Percentiles rank a stretch among this genome's conserved stretches.
phyloP scores from a whole-genome alignment of 371 early-diverging fungal species.

The Apophysomyces trapeziformis region DNA sequence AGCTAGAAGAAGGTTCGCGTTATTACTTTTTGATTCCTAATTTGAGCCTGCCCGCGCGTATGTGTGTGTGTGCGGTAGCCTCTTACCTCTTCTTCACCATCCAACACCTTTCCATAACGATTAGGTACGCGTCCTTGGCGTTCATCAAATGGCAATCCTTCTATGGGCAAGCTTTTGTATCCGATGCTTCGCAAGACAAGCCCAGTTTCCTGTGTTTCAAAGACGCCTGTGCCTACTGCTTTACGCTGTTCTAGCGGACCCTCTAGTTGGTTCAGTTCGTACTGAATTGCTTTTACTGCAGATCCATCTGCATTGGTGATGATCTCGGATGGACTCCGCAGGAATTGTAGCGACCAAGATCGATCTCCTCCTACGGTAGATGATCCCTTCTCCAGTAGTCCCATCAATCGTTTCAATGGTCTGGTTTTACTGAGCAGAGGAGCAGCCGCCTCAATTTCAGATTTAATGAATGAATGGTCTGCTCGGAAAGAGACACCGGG shows the following conservation, averaged over 20 bases:
- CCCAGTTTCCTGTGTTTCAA: constrained; percentile 59
- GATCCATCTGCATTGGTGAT: constrained; percentile 32
- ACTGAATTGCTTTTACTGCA: constrained; percentile 52
- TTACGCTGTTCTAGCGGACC: constrained; percentile 54
- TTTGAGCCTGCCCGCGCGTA: no score
- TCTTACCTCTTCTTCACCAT: constrained; percentile 50
- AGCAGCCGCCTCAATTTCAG: constrained; percentile 40
- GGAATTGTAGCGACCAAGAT: constrained; percentile 78
- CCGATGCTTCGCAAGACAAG: constrained; percentile 87
- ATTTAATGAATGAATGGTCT: constrained; percentile 60
- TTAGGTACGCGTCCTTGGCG: constrained; percentile 78
- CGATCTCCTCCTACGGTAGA: constrained; percentile 35
- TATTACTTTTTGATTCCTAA: not conserved
- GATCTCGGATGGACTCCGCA: constrained; percentile 70
- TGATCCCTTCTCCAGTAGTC: constrained; percentile 71
- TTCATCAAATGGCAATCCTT: constrained; percentile 80
- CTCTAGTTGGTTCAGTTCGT: constrained; percentile 73
- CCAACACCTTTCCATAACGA: constrained; percentile 72
- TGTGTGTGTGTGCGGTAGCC: not conserved
- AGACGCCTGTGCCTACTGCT: constrained; percentile 65
- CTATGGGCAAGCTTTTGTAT: constrained; percentile 76
- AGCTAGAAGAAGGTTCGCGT: constrained; percentile 27
- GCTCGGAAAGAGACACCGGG: constrained; percentile 64
- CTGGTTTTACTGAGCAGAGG: constrained; percentile 57
- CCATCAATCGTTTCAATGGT: constrained; percentile 79